Percentiles rank a stretch among this genome's conserved stretches.
Conservation (phyloP, 345 rosid species). For the Arabidopsis suecica region DNA sequence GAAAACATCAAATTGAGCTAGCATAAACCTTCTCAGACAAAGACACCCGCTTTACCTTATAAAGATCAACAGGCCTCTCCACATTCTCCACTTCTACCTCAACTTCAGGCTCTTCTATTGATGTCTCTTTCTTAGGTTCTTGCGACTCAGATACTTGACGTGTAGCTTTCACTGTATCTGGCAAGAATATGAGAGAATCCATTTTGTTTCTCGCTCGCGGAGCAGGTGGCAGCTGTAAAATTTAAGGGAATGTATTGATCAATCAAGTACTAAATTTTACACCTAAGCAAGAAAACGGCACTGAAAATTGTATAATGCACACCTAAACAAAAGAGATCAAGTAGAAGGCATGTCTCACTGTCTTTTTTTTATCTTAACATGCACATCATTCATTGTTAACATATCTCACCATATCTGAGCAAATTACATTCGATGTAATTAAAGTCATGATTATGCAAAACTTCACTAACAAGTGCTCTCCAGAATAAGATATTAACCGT, state of each 20-base stretch:
- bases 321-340: constrained; percentile 1
- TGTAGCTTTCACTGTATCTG: constrained; percentile 64
- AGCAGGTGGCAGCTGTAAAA: constrained; percentile 80
- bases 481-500: neutral
- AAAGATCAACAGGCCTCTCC: constrained; percentile 96
- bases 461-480: neutral
- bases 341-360: neutral
- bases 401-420: constrained; percentile 4
- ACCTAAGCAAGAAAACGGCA: constrained; percentile 12
- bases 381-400: constrained; percentile 7
- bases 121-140: constrained; percentile 46
- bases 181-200: constrained; percentile 81
- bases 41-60: constrained; percentile 63
- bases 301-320: constrained; percentile 1
- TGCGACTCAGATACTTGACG: constrained; percentile 45
- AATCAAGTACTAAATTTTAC: neutral
- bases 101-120: constrained; percentile 56
- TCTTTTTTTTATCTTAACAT: neutral
- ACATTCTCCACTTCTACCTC: constrained; percentile 74
- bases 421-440: neutral
- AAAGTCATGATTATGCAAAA: constrained; percentile 9
- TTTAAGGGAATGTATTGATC: neutral
- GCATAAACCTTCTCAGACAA: constrained; percentile 11
- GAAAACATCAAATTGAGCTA: neutral
- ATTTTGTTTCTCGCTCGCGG: constrained; percentile 79